A percentile compares a stretch with the other conserved stretches of the same genome.
Conservation (phyloP, 2,329 filamentous ascomycete genomes). For the Ophiocordyceps sinensis region DNA sequence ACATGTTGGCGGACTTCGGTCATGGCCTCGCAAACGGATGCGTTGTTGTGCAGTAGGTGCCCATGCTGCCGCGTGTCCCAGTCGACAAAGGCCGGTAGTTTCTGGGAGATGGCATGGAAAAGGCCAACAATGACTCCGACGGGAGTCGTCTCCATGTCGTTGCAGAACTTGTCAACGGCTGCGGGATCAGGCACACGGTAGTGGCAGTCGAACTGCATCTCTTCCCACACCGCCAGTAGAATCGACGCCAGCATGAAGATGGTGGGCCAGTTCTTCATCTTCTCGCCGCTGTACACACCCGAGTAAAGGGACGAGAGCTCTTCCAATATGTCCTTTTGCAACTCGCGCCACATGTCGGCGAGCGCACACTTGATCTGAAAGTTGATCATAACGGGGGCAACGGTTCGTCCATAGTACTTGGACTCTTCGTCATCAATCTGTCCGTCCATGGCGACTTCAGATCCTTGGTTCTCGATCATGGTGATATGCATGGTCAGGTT, state of each 20-base stretch:
- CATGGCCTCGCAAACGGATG: constrained; percentile 87
- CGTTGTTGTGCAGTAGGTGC: constrained; percentile 79
- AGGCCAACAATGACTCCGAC: constrained; percentile 93
- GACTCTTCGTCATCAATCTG: constrained; percentile 77
- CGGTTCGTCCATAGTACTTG: constrained; percentile 77
- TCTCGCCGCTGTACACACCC: constrained; percentile 94
- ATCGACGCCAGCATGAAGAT: constrained; percentile 97
- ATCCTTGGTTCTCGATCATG: constrained; percentile 77
- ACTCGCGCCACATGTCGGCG: constrained; percentile 94
- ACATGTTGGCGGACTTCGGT: constrained; percentile 90
- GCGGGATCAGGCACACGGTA: constrained; percentile 78
- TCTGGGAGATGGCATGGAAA: constrained; percentile 96
- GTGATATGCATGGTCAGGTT: constrained; percentile 91
- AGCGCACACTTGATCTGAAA: constrained; percentile 98
- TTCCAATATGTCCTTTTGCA: constrained; percentile 91
- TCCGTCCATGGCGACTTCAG: constrained; percentile 63
- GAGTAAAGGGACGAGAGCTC: constrained; percentile 87
- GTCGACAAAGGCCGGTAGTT: constrained; percentile 80
- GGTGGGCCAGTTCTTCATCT: constrained; percentile 96
- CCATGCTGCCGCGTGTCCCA: constrained; percentile 91
- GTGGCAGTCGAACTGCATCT: constrained; percentile 98
- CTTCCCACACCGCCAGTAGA: constrained; percentile 87
- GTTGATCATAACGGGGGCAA: constrained; percentile 97
- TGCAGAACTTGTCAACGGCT: constrained; percentile 87
- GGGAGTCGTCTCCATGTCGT: constrained; percentile 89